Conservation (phyloP, 2,329 filamentous ascomycete species). For the Ceratocystis huliohia region DNA sequence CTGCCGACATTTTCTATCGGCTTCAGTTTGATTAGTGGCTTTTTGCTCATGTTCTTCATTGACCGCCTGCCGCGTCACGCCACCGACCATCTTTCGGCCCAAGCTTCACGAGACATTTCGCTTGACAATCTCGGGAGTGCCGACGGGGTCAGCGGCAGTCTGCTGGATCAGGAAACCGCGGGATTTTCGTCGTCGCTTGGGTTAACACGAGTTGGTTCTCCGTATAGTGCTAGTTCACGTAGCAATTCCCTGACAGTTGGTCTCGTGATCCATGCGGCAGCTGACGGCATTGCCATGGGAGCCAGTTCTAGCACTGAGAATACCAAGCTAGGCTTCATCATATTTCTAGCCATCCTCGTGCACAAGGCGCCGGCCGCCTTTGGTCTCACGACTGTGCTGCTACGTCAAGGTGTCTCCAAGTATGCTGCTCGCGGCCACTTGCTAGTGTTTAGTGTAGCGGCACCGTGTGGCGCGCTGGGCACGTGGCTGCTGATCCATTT, state of each 20-base stretch:
- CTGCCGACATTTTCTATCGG: conserved; percentile 68
- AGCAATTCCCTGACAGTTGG: conserved; percentile 78
- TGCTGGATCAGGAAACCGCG: conserved; percentile 41
- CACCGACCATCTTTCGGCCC: conserved; percentile 47
- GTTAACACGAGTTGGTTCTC: conserved; percentile 40
- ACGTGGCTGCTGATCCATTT: conserved; percentile 73
- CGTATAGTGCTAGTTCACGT: conserved; percentile 36
- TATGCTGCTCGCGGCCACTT: conserved; percentile 73
- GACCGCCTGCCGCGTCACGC: conserved; percentile 71
- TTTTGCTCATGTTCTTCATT: conserved; percentile 93
- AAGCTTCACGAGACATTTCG: conserved; percentile 71
- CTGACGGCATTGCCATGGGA: conserved; percentile 90
- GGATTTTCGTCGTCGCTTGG: conserved; percentile 41
- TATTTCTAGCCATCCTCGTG: conserved; percentile 93
- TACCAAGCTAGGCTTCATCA: conserved; percentile 69
- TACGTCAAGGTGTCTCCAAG: conserved; percentile 85
- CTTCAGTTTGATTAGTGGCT: conserved; percentile 73
- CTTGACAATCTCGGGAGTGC: conserved; percentile 59
- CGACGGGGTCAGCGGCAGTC: conserved; percentile 23
- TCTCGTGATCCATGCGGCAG: conserved; percentile 88
- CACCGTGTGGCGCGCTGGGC: conserved; percentile 68
- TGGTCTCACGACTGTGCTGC: conserved; percentile 74
- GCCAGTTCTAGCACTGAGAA: conserved; percentile 68
- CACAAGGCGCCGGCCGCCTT: conserved; percentile 96
- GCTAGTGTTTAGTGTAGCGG: conserved; percentile 80